Evolutionary conservation across 768 basidiomycete genomes (phyloP).

Genomic region (Mycena galericulata): DNA sequence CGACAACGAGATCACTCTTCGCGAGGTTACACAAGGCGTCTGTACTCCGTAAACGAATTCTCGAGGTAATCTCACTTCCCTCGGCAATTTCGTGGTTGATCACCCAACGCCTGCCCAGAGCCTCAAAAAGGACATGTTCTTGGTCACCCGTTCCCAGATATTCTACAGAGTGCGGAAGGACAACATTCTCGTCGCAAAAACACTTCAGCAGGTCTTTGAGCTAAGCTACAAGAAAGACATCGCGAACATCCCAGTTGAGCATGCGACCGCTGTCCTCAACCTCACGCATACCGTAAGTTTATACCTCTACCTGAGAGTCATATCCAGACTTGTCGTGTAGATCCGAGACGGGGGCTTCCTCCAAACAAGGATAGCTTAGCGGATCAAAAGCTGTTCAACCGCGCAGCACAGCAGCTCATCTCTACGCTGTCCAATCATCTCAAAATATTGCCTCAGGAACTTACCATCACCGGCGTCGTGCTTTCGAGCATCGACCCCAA

Average conservation of each 20-base stretch:
- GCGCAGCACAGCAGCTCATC: not conserved
- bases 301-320: not conserved
- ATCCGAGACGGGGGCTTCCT: not conserved
- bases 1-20: not conserved
- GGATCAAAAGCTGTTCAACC: not conserved
- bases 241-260: not conserved
- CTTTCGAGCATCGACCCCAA: not conserved
- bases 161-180: not conserved
- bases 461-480: not conserved
- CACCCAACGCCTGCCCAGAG: conserved; percentile 3
- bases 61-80: not conserved
- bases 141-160: not conserved
- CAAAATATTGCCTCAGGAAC: not conserved
- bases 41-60: not conserved
- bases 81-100: not conserved
- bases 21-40: not conserved
- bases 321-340: not conserved
- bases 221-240: not conserved
- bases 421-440: not conserved
- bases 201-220: not conserved
- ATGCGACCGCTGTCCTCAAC: not conserved
- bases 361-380: not conserved
- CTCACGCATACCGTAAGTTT: not conserved
- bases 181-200: not conserved
- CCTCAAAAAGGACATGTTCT: no score